A percentile compares a stretch with the other conserved stretches of the same genome.
Evolutionary conservation across 2,329 filamentous ascomycete genomes (phyloP).

Genomic region (Penicillium sp.): DNA sequence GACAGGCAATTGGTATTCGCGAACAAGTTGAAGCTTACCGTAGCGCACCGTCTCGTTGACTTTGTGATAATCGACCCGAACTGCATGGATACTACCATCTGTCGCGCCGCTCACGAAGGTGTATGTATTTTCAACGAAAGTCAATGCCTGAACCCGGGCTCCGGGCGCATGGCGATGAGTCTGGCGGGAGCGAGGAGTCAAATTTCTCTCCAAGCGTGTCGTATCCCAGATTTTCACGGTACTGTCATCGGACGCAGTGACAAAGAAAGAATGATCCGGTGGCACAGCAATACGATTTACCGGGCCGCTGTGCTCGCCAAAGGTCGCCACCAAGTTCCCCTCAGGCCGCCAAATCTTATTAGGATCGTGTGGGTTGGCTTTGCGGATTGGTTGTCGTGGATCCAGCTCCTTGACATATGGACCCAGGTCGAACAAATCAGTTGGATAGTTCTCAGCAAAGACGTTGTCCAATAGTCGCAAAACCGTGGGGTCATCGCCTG

Average conservation of each 20-base stretch:
- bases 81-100: constrained; percentile 86
- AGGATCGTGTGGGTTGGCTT: constrained; percentile 53
- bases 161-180: constrained; percentile 75
- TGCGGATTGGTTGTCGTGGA: constrained; percentile 52
- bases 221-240: constrained; percentile 93
- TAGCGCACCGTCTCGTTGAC: constrained; percentile 66
- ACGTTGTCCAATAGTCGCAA: constrained; percentile 75
- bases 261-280: constrained; percentile 90
- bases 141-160: constrained; percentile 74
- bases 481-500: constrained; percentile 69
- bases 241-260: constrained; percentile 90
- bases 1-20: constrained; percentile 70
- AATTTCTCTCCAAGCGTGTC: constrained; percentile 82
- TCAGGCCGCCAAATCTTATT: constrained; percentile 77
- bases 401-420: constrained; percentile 73
- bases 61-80: constrained; percentile 72
- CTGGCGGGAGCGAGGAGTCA: constrained; percentile 82
- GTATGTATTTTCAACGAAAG: constrained; percentile 91
- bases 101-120: constrained; percentile 88
- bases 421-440: constrained; percentile 67
- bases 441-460: constrained; percentile 67
- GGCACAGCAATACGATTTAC: constrained; percentile 80
- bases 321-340: constrained; percentile 80
- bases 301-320: constrained; percentile 80
- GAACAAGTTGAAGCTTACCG: constrained; percentile 71